phyloP scores from a whole-genome alignment of 2,329 filamentous ascomycete genomes.

The Ophiostoma sp. region DNA sequence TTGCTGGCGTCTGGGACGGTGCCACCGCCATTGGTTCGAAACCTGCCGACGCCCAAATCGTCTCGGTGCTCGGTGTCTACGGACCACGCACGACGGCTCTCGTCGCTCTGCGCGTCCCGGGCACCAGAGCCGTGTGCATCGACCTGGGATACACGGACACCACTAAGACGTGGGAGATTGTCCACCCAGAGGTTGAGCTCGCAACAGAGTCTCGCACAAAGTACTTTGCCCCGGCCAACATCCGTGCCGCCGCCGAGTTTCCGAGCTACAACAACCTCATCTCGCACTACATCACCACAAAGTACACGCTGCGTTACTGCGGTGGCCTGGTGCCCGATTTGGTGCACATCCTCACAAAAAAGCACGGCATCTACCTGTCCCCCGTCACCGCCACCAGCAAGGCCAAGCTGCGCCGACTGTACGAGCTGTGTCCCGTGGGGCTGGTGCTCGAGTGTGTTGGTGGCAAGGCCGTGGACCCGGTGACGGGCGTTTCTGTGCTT shows the following conservation, averaged over 20 bases:
- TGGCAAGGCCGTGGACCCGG: slow-evolving; percentile 55
- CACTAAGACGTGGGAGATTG: slow-evolving; percentile 38
- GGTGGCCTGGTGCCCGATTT: slow-evolving; percentile 64
- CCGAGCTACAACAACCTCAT: slow-evolving; percentile 52
- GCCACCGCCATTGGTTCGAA: slow-evolving; percentile 44
- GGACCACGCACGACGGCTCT: slow-evolving; percentile 58
- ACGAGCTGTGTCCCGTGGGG: slow-evolving; percentile 61
- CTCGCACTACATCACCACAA: slow-evolving; percentile 49
- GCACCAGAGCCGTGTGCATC: slow-evolving; percentile 45
- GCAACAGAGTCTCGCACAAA: slow-evolving; percentile 48
- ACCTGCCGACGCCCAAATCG: slow-evolving; percentile 47
- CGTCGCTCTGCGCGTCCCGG: slow-evolving; percentile 53
- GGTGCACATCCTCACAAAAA: slow-evolving; percentile 60
- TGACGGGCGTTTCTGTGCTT: slow-evolving; percentile 45
- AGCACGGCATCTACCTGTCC: slow-evolving; percentile 61
- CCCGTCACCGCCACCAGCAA: slow-evolving; percentile 53
- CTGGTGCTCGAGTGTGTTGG: slow-evolving; percentile 62
- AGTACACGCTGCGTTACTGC: slow-evolving; percentile 61
- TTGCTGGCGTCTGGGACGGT: slow-evolving; percentile 61
- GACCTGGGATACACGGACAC: slow-evolving; percentile 47
- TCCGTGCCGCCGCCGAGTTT: slow-evolving; percentile 57
- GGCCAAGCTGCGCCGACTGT: slow-evolving; percentile 60
- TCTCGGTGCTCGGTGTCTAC: slow-evolving; percentile 53
- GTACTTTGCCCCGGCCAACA: slow-evolving; percentile 64
- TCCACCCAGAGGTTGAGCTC: slow-evolving; percentile 42